Base-by-base conservation (phyloP, 768 basidiomycete genomes). In the Naematelia encephala region DNA sequence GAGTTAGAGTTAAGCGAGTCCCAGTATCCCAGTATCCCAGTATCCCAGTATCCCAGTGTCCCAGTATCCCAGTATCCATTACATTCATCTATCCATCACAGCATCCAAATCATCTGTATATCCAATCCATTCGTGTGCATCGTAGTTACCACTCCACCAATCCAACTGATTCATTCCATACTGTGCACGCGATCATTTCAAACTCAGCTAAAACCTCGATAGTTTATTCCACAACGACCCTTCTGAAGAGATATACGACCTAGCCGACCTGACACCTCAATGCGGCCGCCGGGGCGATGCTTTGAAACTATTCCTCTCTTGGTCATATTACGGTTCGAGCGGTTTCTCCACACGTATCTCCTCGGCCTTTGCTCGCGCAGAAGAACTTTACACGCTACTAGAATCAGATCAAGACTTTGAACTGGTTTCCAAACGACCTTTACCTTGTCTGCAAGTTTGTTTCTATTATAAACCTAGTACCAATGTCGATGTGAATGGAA, bases 261-360 rank as follows among this genome's bases (percentile, higher is more conserved):
- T 69, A 5, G 67, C 64, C 14, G 64, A 69, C 28, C 51, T 63
- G 13, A 69, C 67, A 23, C 64, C 67, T 3, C 67, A 69, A 56
- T 69, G 67, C 43, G 67, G 67, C 14, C 55, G 67, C 12, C 56
- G 60, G 19, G 61, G 61, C 16, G 67, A 69, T 42, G 55, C 67
- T 4, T 47, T 69, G 29, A 69, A 69, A 42, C 39, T 69, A n/a
- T 63, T 51, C 64, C 53, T 66, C 4, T 57, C 64, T 10, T 69
- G 67, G 67, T 30, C 47, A 23, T 69, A 66, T 49, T 63, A 63
- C 50, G 67, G 67, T 16, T 42, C 61, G 0, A 23, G 28, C 1
- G 67, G 67, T 19, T 29, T 63, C 21, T 63, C 58, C 10, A 2
- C 12, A 8, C 23, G 57, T 4, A 46, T 69, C n/a, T 58, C 21